Evolutionary conservation across 805 yeast species (phyloP).

Genomic region (Candida caryicola): DNA sequence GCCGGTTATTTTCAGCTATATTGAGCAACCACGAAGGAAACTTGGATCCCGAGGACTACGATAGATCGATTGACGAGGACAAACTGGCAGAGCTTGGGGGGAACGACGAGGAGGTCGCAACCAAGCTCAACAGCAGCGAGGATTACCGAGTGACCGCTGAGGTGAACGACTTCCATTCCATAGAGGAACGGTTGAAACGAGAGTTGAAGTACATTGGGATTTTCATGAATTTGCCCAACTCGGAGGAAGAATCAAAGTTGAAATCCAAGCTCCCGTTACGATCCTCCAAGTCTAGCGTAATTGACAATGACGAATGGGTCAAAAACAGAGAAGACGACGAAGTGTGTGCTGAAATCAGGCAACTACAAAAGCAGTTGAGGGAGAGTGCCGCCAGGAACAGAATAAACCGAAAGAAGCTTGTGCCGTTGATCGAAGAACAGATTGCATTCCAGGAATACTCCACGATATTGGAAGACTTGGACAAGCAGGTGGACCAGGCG

Average conservation of each 20-base stretch:
- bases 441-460: constrained; percentile 93
- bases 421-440: constrained; percentile 79
- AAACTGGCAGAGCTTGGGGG: constrained; percentile 10
- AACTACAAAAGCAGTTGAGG: constrained; percentile 64
- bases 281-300: constrained; percentile 23
- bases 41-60: constrained; percentile 16
- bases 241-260: constrained; percentile 32
- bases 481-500: constrained; percentile 95
- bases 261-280: constrained; percentile 13
- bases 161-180: constrained; percentile 66
- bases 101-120: constrained; percentile 34
- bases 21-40: constrained; percentile 41
- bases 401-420: constrained; percentile 59
- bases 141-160: constrained; percentile 42
- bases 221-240: constrained; percentile 55
- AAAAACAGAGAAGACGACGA: constrained; percentile 89
- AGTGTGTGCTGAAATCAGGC: constrained; percentile 77
- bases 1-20: constrained; percentile 79
- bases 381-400: constrained; percentile 62
- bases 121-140: constrained; percentile 31
- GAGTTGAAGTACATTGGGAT: constrained; percentile 91
- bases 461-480: constrained; percentile 87
- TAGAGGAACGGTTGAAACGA: constrained; percentile 84
- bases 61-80: constrained; percentile 14
- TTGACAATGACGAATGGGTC: constrained; percentile 70